Evolutionary conservation across 257 asterid genomes (phyloP).

Genomic region (Paraleonurus japonicus): DNA sequence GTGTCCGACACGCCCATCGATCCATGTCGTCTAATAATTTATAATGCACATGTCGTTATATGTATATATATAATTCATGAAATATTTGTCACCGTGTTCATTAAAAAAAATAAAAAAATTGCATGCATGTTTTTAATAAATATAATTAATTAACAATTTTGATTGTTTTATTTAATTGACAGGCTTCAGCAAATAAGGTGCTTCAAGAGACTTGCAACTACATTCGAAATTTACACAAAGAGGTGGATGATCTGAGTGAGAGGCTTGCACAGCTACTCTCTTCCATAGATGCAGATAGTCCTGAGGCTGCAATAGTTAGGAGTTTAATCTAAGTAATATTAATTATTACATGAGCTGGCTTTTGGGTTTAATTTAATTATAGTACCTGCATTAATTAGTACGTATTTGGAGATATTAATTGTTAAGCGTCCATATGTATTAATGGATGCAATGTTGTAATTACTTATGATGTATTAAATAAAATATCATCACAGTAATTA

Average conservation of each 20-base stretch:
- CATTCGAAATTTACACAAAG: constrained; percentile 75
- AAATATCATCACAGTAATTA: neutral
- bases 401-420: neutral
- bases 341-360: neutral
- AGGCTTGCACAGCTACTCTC: constrained; percentile 79
- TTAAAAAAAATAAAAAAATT: neutral
- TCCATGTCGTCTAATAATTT: no score
- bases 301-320: constrained; percentile 90
- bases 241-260: constrained; percentile 86
- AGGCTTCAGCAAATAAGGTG: constrained; percentile 92
- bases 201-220: constrained; percentile 95
- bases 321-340: constrained; percentile 47
- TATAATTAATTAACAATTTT: neutral
- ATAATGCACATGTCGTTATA: no score
- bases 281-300: constrained; percentile 80
- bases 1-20: no score
- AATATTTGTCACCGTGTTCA: neutral
- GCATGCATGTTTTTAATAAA: constrained; percentile 28
- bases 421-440: constrained; percentile 9
- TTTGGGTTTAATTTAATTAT: constrained; percentile 4
- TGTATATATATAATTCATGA: no score
- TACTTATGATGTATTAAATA: constrained; percentile 16
- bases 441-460: constrained; percentile 27
- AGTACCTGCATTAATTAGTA: constrained; percentile 7
- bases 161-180: neutral